Evolutionary conservation across 805 yeast species (phyloP), one percentile per base, ranked within the genome.

Genomic region (Myxozyma mucilagina): DNA sequence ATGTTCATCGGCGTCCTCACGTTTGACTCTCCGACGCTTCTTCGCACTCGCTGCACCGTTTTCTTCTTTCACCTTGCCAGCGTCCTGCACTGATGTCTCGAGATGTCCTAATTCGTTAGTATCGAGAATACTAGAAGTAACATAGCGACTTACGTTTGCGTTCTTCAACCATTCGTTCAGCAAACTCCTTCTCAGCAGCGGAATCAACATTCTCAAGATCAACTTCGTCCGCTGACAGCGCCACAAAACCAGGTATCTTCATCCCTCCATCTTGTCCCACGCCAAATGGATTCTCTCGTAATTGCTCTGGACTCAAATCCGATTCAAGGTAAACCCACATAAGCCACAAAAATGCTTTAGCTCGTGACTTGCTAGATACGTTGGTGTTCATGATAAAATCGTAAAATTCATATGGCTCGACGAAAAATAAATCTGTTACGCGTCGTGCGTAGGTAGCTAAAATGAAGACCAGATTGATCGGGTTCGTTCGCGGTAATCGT

Each of bases 301-400:
- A 68, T 58, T 81, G 82, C 32, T 80, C 84, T 0, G 79, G 76
- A 1, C 80, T 72, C 64, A 89, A 78, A 60, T 82, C 80, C 0
- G 97, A 88, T 70, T 93, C 97, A 65, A 88, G 76, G 69, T 87
- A 89, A 1, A 89, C 82, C 76, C 90, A 92, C 47, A 90, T 69
- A 41, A 93, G 75, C 97, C 97, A 93, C 61, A 93, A 73, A 65
- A 93, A 85, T 42, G 94, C 79, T 56, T 80, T 75, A 1, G 90
- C 90, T 63, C 97, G 81, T 59, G 84, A 84, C 31, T 71, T 72
- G 3, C 96, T 89, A 57, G 85, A 81, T 44, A 84, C 80, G 3
- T 78, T 75, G 1, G 84, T 74, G 65, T 84, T 82, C 73, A 89
- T 80, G 73, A 93, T 85, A 44, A 92, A 80, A 68, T 89, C 94